Conservation (phyloP, 768 basidiomycete genomes). For the Neoboletus brunneissimus region DNA sequence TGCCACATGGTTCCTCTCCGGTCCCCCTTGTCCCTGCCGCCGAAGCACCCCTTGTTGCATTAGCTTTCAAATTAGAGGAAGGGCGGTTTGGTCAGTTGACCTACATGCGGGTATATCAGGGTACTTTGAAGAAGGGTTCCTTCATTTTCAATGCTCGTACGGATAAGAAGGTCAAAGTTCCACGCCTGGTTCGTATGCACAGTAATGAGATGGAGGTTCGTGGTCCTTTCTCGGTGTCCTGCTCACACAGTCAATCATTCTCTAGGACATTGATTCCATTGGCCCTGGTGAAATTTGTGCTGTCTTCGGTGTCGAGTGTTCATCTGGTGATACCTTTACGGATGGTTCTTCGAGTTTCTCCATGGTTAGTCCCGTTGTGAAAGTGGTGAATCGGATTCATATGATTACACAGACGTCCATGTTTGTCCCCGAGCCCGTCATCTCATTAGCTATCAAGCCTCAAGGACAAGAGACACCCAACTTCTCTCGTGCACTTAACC, state of each 20-base stretch:
- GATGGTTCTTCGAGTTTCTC: slow-evolving; percentile 88
- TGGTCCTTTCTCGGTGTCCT: neutral
- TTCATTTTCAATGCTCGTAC: slow-evolving; percentile 90
- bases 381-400: neutral
- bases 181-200: slow-evolving; percentile 95
- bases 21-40: slow-evolving; percentile 81
- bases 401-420: slow-evolving; percentile 72
- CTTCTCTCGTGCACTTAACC: slow-evolving; percentile 93
- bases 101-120: slow-evolving; percentile 98
- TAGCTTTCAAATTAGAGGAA: slow-evolving; percentile 99
- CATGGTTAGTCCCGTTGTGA: slow-evolving; percentile 59
- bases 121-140: slow-evolving; percentile 80
- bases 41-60: slow-evolving; percentile 81
- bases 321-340: slow-evolving; percentile 96
- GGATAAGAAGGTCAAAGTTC: slow-evolving; percentile 97
- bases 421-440: slow-evolving; percentile 98
- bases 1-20: slow-evolving; percentile 59
- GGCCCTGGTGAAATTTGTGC: slow-evolving; percentile 99
- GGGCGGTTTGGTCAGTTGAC: slow-evolving; percentile 96
- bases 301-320: slow-evolving; percentile 98
- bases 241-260: neutral
- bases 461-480: slow-evolving; percentile 91
- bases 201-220: slow-evolving; percentile 97
- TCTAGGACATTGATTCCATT: slow-evolving; percentile 85
- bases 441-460: slow-evolving; percentile 91